Conservation (phyloP, 345 rosid species). For the Carallia pectinifolia region DNA sequence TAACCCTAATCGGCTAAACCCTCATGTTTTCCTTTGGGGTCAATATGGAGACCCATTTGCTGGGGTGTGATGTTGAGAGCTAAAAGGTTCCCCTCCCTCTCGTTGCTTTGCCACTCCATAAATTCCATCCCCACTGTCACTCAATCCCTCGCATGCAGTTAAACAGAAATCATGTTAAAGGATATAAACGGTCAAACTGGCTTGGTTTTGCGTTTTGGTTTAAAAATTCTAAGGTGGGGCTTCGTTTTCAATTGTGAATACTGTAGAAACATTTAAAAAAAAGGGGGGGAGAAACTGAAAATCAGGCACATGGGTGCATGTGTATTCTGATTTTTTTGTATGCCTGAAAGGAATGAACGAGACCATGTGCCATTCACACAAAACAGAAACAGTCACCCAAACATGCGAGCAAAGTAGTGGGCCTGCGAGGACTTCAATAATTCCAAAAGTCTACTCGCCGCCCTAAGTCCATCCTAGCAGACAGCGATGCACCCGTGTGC, state of each 20-base stretch:
- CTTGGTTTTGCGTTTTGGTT: neutral
- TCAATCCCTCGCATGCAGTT: too few relatives aligned
- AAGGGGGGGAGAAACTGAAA: constrained; percentile 6
- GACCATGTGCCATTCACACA: constrained; percentile 24
- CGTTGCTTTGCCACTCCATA: neutral
- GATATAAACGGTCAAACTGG: neutral
- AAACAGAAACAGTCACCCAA: neutral
- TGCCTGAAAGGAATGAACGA: constrained; percentile 31
- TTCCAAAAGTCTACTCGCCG: constrained; percentile 1
- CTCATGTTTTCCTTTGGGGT: neutral
- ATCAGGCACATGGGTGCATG: constrained; percentile 47
- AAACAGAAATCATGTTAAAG: too few relatives aligned
- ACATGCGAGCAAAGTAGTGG: neutral
- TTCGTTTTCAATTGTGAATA: neutral
- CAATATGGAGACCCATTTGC: neutral
- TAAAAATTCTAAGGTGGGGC: neutral
- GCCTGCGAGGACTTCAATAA: constrained; percentile 10
- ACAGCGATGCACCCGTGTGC: constrained; percentile 39
- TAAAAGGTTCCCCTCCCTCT: neutral
- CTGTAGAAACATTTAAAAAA: neutral
- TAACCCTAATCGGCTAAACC: neutral
- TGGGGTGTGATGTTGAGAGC: constrained; percentile 2
- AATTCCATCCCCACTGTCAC: neutral
- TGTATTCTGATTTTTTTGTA: constrained; percentile 22
- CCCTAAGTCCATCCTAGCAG: constrained; percentile 10